Evolutionary conservation across 1,284 basidiomycete species (phyloP).

Genomic region (Jaminaea rosea): DNA sequence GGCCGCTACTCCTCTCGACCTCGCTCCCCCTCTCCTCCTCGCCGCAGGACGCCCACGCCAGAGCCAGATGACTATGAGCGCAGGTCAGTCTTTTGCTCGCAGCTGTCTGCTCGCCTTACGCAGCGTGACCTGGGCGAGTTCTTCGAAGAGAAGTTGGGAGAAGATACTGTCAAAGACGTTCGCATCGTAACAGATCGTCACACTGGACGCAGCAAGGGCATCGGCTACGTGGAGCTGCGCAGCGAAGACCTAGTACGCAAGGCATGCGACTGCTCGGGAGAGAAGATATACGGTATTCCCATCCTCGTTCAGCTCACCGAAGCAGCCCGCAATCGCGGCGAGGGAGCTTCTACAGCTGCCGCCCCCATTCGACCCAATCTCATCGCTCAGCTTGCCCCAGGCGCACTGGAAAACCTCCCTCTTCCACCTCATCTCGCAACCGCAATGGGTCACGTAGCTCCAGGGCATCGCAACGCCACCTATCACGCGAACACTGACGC

Average conservation of each 20-base stretch:
- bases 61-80: conserved; percentile 57
- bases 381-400: conserved; percentile 13
- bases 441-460: too few species aligned
- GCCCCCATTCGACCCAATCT: conserved; percentile 12
- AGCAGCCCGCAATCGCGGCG: conserved; percentile 72
- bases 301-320: conserved; percentile 93
- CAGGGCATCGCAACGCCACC: conserved; percentile 12
- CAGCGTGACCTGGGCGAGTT: conserved; percentile 94
- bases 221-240: conserved; percentile 89
- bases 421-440: conserved; percentile 20
- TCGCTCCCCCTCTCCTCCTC: conserved; percentile 3
- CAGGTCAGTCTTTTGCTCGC: conserved; percentile 95
- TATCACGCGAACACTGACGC: conserved; percentile 50
- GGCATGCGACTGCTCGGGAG: conserved; percentile 79
- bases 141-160: conserved; percentile 92
- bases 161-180: conserved; percentile 79
- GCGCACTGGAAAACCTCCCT: conserved; percentile 12
- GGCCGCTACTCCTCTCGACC: conserved; percentile 8
- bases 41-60: conserved; percentile 54
- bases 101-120: conserved; percentile 87
- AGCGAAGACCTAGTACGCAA: conserved; percentile 80
- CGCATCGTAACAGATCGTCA: conserved; percentile 87
- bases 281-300: conserved; percentile 92
- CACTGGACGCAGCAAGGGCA: conserved; percentile 85
- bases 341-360: conserved; percentile 4